Evolutionary conservation across 306 rosid species (phyloP).

Genomic region (Vicia villosa): DNA sequence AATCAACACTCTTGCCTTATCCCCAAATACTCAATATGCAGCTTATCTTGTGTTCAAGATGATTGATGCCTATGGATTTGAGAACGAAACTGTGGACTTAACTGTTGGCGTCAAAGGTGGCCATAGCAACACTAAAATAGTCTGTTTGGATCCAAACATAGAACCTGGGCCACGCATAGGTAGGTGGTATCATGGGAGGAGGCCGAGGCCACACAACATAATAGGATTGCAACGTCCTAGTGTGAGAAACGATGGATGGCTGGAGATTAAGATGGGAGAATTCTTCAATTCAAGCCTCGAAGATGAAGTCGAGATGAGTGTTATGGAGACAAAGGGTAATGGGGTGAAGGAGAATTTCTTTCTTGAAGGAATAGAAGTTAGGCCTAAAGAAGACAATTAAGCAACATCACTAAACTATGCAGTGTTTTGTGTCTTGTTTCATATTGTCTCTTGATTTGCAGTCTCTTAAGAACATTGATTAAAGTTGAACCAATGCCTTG

Average conservation of each 20-base stretch:
- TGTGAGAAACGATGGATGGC: constrained; percentile 61
- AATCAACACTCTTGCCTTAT: constrained; percentile 45
- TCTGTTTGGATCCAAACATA: neutral
- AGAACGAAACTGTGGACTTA: constrained; percentile 40
- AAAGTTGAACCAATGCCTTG: too few species aligned
- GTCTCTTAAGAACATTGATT: too few species aligned
- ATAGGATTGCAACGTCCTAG: constrained; percentile 35
- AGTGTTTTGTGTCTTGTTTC: too few species aligned
- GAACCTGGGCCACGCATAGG: neutral
- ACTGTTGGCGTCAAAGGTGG: constrained; percentile 35
- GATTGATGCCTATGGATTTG: constrained; percentile 39
- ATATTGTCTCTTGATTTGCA: too few species aligned
- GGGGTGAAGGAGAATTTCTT: constrained; percentile 53
- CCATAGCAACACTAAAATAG: neutral
- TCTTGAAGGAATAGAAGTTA: constrained; percentile 71
- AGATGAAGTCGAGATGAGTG: constrained; percentile 49
- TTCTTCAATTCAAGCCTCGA: constrained; percentile 52
- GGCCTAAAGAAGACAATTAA: constrained; percentile 46
- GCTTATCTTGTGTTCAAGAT: constrained; percentile 65
- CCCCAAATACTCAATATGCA: constrained; percentile 55
- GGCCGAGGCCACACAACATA: neutral
- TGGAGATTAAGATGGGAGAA: constrained; percentile 69
- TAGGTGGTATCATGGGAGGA: too few species aligned
- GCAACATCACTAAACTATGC: constrained; percentile 11
- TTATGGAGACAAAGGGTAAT: constrained; percentile 39